Evolutionary conservation across 257 asterid genomes (phyloP).

Genomic region (Solanum medicagineum): DNA sequence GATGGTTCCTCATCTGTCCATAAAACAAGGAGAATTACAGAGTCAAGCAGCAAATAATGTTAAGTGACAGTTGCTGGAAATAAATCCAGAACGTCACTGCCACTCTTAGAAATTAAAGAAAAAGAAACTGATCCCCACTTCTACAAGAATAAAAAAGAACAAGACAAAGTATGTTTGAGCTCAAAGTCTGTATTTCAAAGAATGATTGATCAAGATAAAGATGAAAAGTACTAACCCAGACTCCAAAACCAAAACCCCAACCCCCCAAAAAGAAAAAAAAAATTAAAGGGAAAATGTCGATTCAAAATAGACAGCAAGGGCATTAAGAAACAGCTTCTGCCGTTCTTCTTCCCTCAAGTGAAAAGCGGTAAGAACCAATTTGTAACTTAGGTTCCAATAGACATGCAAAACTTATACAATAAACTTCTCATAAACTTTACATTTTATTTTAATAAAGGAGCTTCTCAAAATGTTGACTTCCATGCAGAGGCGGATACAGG

Average conservation of each 20-base stretch:
- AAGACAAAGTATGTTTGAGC: background rate
- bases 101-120: background rate
- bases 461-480: background rate
- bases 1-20: slow-evolving; percentile 44
- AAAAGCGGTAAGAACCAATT: background rate
- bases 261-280: background rate
- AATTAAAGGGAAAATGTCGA: background rate
- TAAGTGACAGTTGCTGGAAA: background rate
- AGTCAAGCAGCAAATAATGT: background rate
- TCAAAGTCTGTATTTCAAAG: background rate
- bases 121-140: background rate
- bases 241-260: background rate
- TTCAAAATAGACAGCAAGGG: background rate
- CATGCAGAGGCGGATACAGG: background rate
- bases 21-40: slow-evolving; percentile 10
- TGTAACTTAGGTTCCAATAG: background rate
- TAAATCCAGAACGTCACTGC: background rate
- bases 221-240: background rate
- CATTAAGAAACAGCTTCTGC: background rate
- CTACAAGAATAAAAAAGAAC: background rate
- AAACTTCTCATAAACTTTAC: background rate
- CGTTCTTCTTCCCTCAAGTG: background rate
- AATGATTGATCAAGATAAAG: background rate
- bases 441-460: background rate
- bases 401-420: background rate